Evolutionary conservation across 495 filamentous ascomycete genomes (phyloP).

Genomic region (Podospora anserina): DNA sequence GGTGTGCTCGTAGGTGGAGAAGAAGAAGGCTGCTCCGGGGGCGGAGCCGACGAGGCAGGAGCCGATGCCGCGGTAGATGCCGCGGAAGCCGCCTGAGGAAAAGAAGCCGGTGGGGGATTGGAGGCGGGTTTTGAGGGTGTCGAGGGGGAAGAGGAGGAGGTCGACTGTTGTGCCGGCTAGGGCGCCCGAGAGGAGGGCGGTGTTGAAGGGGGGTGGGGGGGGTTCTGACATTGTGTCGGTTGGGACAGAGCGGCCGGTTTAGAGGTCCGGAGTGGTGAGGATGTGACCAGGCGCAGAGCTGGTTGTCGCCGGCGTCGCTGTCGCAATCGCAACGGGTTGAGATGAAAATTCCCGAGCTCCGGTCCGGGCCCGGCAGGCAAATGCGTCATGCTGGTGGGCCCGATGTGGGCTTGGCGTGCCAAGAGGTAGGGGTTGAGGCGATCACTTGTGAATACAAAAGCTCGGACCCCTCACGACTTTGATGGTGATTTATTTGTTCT

Average conservation of each 20-base stretch:
- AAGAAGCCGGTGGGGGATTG: slow-evolving; percentile 81
- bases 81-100: slow-evolving; percentile 68
- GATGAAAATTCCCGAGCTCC: not conserved
- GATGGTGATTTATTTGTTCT: too few relatives aligned
- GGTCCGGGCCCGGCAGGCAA: slow-evolving; percentile 1
- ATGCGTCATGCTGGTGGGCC: not conserved
- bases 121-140: slow-evolving; percentile 89
- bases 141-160: slow-evolving; percentile 85
- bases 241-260: not conserved
- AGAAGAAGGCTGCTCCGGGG: slow-evolving; percentile 96
- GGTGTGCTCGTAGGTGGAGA: slow-evolving; percentile 87
- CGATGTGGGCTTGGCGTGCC: not conserved
- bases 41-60: slow-evolving; percentile 83
- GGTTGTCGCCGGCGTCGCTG: not conserved
- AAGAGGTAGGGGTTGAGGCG: not conserved
- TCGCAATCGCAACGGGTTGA: not conserved
- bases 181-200: slow-evolving; percentile 65
- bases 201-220: slow-evolving; percentile 47
- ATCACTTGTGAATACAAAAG: not conserved
- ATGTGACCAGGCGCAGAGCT: not conserved
- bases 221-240: slow-evolving; percentile 12
- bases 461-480: not conserved
- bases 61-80: slow-evolving; percentile 69
- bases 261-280: not conserved
- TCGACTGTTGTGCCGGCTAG: slow-evolving; percentile 86